Percentiles rank a stretch among this genome's conserved stretches.
Evolutionary conservation across 2,329 filamentous ascomycete species (phyloP).

Genomic region (Trichophyton benhamiae): DNA sequence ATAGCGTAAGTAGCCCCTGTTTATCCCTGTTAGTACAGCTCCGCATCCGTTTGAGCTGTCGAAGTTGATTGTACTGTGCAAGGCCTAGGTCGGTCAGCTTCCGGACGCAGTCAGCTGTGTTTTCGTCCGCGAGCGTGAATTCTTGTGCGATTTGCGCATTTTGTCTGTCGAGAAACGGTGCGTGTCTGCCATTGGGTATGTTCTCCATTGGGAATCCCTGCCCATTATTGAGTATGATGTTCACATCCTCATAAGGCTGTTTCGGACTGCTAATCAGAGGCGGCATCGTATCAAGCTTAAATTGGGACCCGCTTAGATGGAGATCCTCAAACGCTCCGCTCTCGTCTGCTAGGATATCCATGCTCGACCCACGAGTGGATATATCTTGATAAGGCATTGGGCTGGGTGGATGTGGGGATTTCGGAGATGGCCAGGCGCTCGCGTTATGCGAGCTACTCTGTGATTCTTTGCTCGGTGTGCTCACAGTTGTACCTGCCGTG

Average conservation of each 20-base stretch:
- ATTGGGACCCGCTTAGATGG: neutral
- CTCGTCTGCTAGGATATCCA: neutral
- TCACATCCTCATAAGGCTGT: neutral
- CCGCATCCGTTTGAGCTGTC: neutral
- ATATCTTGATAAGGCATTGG: neutral
- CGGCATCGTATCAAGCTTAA: neutral
- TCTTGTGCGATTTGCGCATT: neutral
- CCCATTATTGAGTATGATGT: neutral
- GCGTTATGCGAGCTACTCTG: neutral
- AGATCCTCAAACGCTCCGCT: neutral
- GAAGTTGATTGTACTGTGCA: neutral
- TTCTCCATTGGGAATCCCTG: neutral
- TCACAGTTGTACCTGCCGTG: neutral
- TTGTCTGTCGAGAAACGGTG: neutral
- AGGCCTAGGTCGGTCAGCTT: neutral
- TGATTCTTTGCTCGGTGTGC: neutral
- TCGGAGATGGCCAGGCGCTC: neutral
- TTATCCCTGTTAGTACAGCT: neutral
- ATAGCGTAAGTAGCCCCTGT: neutral
- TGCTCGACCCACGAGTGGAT: neutral
- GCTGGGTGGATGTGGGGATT: neutral
- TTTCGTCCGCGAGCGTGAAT: neutral
- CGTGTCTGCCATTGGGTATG: neutral
- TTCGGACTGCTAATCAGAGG: neutral
- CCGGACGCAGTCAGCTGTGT: neutral